Percentiles rank a stretch among this genome's conserved stretches.
Evolutionary conservation across 306 rosid genomes (phyloP).

Genomic region (Pterocarpus macrocarpus): DNA sequence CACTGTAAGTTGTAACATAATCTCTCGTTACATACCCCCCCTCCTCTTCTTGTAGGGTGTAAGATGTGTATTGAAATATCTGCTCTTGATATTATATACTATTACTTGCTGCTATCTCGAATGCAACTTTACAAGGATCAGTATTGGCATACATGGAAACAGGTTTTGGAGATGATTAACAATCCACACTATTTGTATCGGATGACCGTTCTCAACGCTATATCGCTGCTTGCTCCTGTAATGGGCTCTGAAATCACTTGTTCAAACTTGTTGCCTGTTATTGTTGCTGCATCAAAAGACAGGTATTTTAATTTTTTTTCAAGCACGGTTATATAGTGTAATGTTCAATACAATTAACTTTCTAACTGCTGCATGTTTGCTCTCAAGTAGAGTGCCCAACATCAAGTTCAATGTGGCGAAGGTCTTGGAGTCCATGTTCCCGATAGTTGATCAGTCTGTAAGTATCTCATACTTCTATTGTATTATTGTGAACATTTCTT

Average conservation of each 20-base stretch:
- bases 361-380: slow-evolving; percentile 48
- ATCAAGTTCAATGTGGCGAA: slow-evolving; percentile 95
- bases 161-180: slow-evolving; percentile 93
- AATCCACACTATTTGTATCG: slow-evolving; percentile 95
- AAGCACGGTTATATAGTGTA: not conserved
- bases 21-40: no score
- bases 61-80: slow-evolving; percentile 10
- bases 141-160: slow-evolving; percentile 27
- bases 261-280: slow-evolving; percentile 81
- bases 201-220: slow-evolving; percentile 89
- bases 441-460: slow-evolving; percentile 93
- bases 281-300: slow-evolving; percentile 80
- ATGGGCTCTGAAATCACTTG: slow-evolving; percentile 92
- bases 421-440: slow-evolving; percentile 89
- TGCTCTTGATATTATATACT: not conserved
- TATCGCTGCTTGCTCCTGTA: slow-evolving; percentile 92
- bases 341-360: slow-evolving; percentile 31
- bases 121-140: slow-evolving; percentile 34
- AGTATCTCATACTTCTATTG: slow-evolving; percentile 41
- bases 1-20: no score
- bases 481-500: not conserved
- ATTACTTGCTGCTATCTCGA: not conserved
- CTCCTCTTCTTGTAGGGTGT: no score
- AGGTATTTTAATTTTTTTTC: slow-evolving; percentile 60
- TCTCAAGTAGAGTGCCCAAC: slow-evolving; percentile 79